Percentiles rank a stretch among this genome's conserved stretches.
phyloP scores from a whole-genome alignment of 2,329 filamentous ascomycete species.

The Phaeosphaeria sp. region DNA sequence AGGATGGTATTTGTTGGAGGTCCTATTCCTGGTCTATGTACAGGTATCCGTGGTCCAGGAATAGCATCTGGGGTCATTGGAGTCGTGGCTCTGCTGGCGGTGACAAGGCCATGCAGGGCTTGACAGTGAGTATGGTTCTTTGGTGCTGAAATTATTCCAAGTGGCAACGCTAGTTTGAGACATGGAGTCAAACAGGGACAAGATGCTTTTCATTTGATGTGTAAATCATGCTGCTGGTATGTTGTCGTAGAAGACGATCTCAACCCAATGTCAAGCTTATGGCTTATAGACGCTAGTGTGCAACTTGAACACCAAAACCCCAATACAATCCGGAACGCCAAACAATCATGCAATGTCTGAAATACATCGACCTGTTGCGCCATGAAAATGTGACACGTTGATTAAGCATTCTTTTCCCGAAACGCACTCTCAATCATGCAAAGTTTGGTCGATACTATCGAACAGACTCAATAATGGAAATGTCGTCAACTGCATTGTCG shows the following conservation, averaged over 20 bases:
- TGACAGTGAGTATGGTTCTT: neutral
- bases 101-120: neutral
- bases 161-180: no score
- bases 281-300: neutral
- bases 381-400: neutral
- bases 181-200: no score
- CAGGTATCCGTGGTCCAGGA: neutral
- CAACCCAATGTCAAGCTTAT: conserved; percentile 8
- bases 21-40: neutral
- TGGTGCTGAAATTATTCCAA: no score
- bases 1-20: neutral
- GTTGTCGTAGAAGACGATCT: neutral
- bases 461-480: conserved; percentile 35
- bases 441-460: conserved; percentile 17
- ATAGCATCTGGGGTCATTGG: neutral
- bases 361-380: neutral
- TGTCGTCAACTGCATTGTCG: conserved; percentile 35
- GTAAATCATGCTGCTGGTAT: conserved; percentile 12
- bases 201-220: conserved; percentile 13
- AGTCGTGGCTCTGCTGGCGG: neutral
- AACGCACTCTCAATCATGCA: neutral
- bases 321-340: conserved; percentile 21
- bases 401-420: neutral
- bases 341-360: conserved; percentile 23
- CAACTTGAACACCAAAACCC: neutral